Conservation (phyloP, 139 green algal genomes). For the Picocystis salinarum region DNA sequence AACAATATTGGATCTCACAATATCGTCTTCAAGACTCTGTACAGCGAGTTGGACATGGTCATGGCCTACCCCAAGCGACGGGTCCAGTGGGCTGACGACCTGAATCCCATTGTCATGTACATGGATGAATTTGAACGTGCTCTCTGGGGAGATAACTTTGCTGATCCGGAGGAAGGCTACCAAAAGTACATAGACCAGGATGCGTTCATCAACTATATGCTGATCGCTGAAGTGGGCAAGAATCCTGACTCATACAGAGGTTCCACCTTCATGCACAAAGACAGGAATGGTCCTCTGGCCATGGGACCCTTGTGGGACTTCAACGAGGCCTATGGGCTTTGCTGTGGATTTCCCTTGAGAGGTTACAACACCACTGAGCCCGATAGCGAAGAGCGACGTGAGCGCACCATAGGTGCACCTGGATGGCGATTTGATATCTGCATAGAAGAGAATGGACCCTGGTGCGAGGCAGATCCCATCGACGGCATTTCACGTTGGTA, state of each 20-base stretch:
- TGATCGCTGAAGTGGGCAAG: slow-evolving; percentile 4
- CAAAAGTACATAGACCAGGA: slow-evolving; percentile 5
- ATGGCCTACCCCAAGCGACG: background rate
- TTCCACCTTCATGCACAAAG: slow-evolving; percentile 6
- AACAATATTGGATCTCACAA: slow-evolving; percentile 7
- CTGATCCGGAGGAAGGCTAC: background rate
- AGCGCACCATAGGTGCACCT: background rate
- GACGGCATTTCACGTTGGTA: slow-evolving; percentile 8
- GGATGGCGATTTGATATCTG: slow-evolving; percentile 2
- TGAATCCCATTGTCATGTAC: no score
- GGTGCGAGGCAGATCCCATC: background rate
- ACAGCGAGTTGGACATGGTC: background rate
- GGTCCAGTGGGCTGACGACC: no score
- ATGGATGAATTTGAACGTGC: slow-evolving; percentile 1
- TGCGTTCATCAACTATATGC: slow-evolving; percentile 6
- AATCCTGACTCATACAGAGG: slow-evolving; percentile 6
- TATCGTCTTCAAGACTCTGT: slow-evolving; percentile 3
- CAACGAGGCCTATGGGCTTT: slow-evolving; percentile 7
- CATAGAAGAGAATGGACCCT: background rate
- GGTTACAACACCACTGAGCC: slow-evolving; percentile 2
- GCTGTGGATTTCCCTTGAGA: slow-evolving; percentile 5
- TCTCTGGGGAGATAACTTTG: background rate
- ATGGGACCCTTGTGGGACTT: slow-evolving; percentile 9
- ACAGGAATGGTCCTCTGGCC: background rate
- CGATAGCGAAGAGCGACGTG: background rate